phyloP scores from a whole-genome alignment of 2,329 filamentous ascomycete genomes.

The Beauveria brongniartii region DNA sequence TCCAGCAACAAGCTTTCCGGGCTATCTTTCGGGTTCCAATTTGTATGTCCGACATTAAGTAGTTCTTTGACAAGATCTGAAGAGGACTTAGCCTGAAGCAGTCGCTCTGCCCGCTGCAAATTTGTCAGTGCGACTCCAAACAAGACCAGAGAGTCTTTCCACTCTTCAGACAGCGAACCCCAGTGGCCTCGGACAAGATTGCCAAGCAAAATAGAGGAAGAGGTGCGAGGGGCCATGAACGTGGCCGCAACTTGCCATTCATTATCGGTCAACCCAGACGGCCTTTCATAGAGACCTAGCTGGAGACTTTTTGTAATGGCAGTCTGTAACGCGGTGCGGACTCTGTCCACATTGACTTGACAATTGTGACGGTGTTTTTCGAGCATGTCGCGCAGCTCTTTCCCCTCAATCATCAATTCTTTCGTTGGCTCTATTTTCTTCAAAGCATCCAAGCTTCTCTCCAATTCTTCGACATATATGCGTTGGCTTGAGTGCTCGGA shows the following conservation, averaged over 20 bases:
- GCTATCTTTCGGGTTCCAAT: not conserved
- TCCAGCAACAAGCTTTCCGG: slow-evolving; percentile 60
- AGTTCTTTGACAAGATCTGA: not conserved
- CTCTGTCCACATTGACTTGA: not conserved
- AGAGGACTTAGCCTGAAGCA: not conserved
- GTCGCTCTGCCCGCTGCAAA: not conserved
- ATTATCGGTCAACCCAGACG: not conserved
- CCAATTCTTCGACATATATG: not conserved
- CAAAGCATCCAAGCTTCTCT: not conserved
- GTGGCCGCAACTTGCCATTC: not conserved
- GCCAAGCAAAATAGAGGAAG: not conserved
- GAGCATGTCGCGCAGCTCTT: not conserved
- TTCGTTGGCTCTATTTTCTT: not conserved
- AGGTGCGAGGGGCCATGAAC: not conserved
- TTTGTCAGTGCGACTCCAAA: not conserved
- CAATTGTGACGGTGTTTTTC: not conserved
- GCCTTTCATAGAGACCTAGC: not conserved
- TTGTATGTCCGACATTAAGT: not conserved
- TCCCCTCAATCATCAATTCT: not conserved
- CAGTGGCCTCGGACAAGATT: not conserved
- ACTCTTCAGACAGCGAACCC: not conserved
- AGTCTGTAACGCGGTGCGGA: not conserved
- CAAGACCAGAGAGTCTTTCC: not conserved
- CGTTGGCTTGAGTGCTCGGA: not conserved
- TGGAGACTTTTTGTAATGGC: not conserved